Percentiles rank a stretch among this genome's conserved stretches.
Evolutionary conservation across 805 yeast genomes (phyloP).

Genomic region (Hermanozyma aechmeae): DNA sequence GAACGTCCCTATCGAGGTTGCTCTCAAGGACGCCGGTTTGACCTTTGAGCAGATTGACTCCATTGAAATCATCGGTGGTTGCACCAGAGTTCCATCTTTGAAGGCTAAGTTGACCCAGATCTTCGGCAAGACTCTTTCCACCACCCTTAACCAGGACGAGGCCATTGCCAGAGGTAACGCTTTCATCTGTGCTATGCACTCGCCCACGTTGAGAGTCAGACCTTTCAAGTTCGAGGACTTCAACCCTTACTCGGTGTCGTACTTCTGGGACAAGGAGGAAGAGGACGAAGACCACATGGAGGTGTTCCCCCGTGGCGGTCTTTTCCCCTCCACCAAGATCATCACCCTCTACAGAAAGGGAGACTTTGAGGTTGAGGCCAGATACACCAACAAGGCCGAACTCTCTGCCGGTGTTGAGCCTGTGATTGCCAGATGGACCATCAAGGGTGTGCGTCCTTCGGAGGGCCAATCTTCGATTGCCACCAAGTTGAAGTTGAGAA

Average conservation of each 20-base stretch:
- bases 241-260: slow-evolving; percentile 87
- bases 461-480: slow-evolving; percentile 73
- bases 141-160: slow-evolving; percentile 97
- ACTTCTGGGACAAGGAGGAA: slow-evolving; percentile 88
- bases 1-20: slow-evolving; percentile 67
- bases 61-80: slow-evolving; percentile 95
- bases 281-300: slow-evolving; percentile 90
- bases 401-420: slow-evolving; percentile 64
- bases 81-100: slow-evolving; percentile 93
- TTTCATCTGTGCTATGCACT: slow-evolving; percentile 89
- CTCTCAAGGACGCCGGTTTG: slow-evolving; percentile 73
- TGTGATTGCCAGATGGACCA: slow-evolving; percentile 72
- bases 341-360: slow-evolving; percentile 88
- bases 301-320: slow-evolving; percentile 92
- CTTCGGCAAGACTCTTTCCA: slow-evolving; percentile 52
- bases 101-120: slow-evolving; percentile 73
- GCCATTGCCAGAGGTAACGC: slow-evolving; percentile 95
- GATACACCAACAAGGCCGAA: slow-evolving; percentile 65
- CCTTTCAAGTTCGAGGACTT: slow-evolving; percentile 97
- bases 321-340: slow-evolving; percentile 91
- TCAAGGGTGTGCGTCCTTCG: slow-evolving; percentile 75
- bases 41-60: slow-evolving; percentile 70
- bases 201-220: slow-evolving; percentile 97
- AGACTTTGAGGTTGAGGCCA: slow-evolving; percentile 81
- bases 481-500: slow-evolving; percentile 89